Base-by-base conservation (phyloP, 2,329 filamentous ascomycete genomes). In the Macrophomina phaseolina region DNA sequence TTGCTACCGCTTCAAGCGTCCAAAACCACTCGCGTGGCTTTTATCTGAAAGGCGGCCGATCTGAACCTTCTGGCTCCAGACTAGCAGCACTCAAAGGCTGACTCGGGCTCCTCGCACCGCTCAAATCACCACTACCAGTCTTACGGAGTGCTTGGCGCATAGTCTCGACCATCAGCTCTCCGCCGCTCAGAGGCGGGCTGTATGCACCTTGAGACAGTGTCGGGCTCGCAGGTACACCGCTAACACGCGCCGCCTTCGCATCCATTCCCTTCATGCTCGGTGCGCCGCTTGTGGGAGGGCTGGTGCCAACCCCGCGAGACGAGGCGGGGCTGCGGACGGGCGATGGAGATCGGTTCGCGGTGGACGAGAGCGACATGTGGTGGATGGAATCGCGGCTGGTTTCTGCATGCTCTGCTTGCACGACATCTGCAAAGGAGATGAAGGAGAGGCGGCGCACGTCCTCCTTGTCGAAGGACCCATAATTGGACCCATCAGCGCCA, bases 341-440 rank as follows among this genome's bases (percentile, higher is more conserved):
- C 9, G 92, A 95, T 0, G 91, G 90, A 8, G 92, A 95, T 49
- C 91, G 88, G 83, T 79, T 79, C n/a, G 64, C 64, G 76, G 69
- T 91, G 75, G 88, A 88, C 7, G 89, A 89, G 23, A 91, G 80
- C 12, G 90, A 90, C 61, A 87, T 86, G 67, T 90, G 80, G 75
- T 93, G 89, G 66, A 91, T 84, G 65, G 89, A 90, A 68, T 94
- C 91, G 70, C 90, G 84, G 71, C 85, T 89, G 55, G 86, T 84
- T 45, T 89, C 86, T 36, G 87, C 87, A 73, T 94, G 91, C 77
- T 95, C 92, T 40, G 90, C 87, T 76, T 97, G 93, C 48, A 98
- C 93, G 9, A 98, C 93, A 74, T 98, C 94, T 68, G 94, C 94
- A 79, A 98, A 98, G 7, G 93, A 97, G 76, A 98, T 97, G 81